Evolutionary conservation across 192 early-diverging fungal species (phyloP).

Genomic region (Kickxella alabastrina): DNA sequence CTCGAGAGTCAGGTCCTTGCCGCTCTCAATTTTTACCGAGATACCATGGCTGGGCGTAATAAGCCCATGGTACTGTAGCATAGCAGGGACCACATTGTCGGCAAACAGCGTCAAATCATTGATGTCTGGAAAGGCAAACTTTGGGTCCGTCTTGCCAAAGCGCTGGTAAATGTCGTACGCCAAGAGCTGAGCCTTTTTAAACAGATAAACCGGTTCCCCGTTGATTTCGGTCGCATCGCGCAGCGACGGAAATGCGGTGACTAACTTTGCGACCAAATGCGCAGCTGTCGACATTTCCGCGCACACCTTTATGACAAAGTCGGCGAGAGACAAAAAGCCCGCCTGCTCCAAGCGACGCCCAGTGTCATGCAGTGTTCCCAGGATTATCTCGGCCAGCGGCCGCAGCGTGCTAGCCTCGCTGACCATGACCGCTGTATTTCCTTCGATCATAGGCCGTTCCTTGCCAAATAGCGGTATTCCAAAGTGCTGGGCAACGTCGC

Average conservation of each 20-base stretch:
- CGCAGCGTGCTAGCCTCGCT: constrained; percentile 60
- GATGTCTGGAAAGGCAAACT: constrained; percentile 68
- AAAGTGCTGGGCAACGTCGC: constrained; percentile 65
- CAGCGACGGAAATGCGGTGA: constrained; percentile 65
- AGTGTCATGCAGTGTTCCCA: constrained; percentile 64
- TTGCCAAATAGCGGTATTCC: constrained; percentile 65
- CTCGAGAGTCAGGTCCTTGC: constrained; percentile 48
- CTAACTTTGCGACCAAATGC: constrained; percentile 57
- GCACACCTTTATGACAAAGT: constrained; percentile 67
- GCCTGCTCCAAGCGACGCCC: constrained; percentile 59
- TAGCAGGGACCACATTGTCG: constrained; percentile 71
- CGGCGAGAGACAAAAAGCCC: constrained; percentile 61
- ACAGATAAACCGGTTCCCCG: constrained; percentile 60
- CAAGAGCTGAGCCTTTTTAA: constrained; percentile 75
- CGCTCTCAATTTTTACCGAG: constrained; percentile 45
- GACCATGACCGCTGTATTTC: constrained; percentile 56
- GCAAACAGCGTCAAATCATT: constrained; percentile 64
- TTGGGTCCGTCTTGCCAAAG: constrained; percentile 53
- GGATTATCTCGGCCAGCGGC: constrained; percentile 62
- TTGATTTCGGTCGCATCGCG: constrained; percentile 57
- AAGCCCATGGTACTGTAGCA: constrained; percentile 58
- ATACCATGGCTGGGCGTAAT: constrained; percentile 48
- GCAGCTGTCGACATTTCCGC: constrained; percentile 51
- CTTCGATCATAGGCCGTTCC: constrained; percentile 54
- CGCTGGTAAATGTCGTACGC: constrained; percentile 59